Conservation (phyloP, 2,329 filamentous ascomycete species). For the Nemania abortiva region DNA sequence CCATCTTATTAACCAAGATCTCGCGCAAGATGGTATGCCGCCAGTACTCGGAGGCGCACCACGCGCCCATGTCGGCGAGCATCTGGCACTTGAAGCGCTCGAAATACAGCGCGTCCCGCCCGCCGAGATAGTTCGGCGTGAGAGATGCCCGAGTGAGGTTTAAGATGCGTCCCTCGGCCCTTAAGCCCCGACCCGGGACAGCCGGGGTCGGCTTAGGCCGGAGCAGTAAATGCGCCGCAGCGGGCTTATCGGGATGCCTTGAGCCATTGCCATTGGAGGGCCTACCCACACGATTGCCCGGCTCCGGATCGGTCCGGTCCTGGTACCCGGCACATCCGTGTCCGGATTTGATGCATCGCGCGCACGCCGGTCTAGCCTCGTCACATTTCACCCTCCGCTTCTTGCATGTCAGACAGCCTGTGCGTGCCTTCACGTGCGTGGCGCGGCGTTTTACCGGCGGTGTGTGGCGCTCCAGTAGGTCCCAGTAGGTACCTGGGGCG, state of each 20-base stretch:
- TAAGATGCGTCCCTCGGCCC: not conserved
- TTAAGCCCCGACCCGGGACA: not conserved
- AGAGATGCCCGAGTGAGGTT: slow-evolving; percentile 36
- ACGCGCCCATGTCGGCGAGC: slow-evolving; percentile 37
- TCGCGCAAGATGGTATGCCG: slow-evolving; percentile 38
- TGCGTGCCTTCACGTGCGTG: slow-evolving; percentile 42
- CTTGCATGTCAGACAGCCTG: slow-evolving; percentile 45
- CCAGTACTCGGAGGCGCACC: slow-evolving; percentile 42
- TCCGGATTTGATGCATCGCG: slow-evolving; percentile 41
- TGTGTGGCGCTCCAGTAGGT: slow-evolving; percentile 39
- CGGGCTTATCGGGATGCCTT: slow-evolving; percentile 3
- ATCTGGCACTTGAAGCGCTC: slow-evolving; percentile 43
- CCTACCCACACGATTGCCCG: not conserved
- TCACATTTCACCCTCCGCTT: slow-evolving; percentile 44
- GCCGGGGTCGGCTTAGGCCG: slow-evolving; percentile 31
- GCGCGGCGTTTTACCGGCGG: slow-evolving; percentile 39
- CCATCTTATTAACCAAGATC: slow-evolving; percentile 39
- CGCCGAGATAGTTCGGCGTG: slow-evolving; percentile 37
- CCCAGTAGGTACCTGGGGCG: slow-evolving; percentile 42
- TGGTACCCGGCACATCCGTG: slow-evolving; percentile 41
- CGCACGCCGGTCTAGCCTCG: slow-evolving; percentile 42
- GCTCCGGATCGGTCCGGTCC: slow-evolving; percentile 12
- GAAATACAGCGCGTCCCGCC: slow-evolving; percentile 40
- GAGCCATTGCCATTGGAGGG: not conserved
- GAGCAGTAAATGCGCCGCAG: not conserved